Evolutionary conservation across 2,329 filamentous ascomycete species (phyloP).

Genomic region (Plectosphaerella plurivora): DNA sequence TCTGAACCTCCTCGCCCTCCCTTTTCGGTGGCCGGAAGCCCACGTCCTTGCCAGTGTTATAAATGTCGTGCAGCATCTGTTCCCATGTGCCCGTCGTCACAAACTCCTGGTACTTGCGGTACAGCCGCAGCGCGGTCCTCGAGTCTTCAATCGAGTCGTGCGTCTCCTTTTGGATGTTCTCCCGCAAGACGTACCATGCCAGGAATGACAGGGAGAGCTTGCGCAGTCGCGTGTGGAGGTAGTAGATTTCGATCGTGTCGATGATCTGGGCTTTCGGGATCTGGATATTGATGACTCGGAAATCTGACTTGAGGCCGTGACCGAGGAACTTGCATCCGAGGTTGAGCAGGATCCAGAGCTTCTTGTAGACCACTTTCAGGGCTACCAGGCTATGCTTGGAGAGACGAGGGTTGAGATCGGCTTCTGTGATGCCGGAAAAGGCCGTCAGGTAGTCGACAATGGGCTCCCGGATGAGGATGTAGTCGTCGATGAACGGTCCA

Average conservation of each 20-base stretch:
- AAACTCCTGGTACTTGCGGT: constrained; percentile 85
- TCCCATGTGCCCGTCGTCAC: constrained; percentile 80
- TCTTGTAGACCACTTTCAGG: constrained; percentile 93
- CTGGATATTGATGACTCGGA: constrained; percentile 97
- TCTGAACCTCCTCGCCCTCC: constrained; percentile 37
- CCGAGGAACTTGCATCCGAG: constrained; percentile 91
- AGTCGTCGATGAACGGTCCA: constrained; percentile 91
- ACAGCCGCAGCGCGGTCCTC: constrained; percentile 82
- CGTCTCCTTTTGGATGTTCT: constrained; percentile 87
- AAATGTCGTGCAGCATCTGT: constrained; percentile 82
- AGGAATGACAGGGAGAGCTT: constrained; percentile 88
- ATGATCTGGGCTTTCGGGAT: constrained; percentile 87
- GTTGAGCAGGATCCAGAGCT: constrained; percentile 94
- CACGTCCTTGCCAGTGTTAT: constrained; percentile 46
- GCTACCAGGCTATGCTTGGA: constrained; percentile 79
- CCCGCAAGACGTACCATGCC: constrained; percentile 84
- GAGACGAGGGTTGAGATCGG: constrained; percentile 76
- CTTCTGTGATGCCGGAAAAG: constrained; percentile 84
- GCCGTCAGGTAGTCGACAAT: constrained; percentile 94
- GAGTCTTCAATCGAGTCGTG: constrained; percentile 98
- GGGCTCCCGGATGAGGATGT: constrained; percentile 84
- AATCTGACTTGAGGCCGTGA: constrained; percentile 90
- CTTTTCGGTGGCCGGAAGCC: constrained; percentile 48
- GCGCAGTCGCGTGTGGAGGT: constrained; percentile 73
- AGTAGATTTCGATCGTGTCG: constrained; percentile 91